These are phyloP conservation scores for Pseudogymnoascus destructans DNA, from an alignment of 2,329 filamentous ascomycete genomes.

Conservation along the genomic window DNA sequence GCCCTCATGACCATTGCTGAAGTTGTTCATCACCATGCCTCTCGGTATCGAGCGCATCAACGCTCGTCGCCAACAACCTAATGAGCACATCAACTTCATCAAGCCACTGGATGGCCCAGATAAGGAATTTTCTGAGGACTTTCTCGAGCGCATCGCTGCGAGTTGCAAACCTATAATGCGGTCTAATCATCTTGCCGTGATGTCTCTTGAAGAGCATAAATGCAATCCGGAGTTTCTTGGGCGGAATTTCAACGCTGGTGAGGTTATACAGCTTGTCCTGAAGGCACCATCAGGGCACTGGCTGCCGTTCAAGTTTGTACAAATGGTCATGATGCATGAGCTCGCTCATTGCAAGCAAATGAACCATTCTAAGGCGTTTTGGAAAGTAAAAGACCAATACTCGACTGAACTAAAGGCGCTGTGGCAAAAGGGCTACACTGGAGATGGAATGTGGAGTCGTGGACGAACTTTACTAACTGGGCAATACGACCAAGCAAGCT, in stretches of 20 bases:
- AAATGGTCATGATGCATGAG: slow-evolving; percentile 89
- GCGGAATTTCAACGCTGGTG: slow-evolving; percentile 81
- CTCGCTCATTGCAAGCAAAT: slow-evolving; percentile 81
- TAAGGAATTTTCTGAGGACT: slow-evolving; percentile 51
- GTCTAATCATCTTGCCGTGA: slow-evolving; percentile 49
- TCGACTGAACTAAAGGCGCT: slow-evolving; percentile 56
- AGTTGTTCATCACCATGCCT: slow-evolving; percentile 42
- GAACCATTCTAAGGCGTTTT: slow-evolving; percentile 76
- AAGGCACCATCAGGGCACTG: slow-evolving; percentile 53
- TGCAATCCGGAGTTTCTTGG: slow-evolving; percentile 79
- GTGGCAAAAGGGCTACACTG: slow-evolving; percentile 59
- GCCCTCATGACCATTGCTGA: not conserved
- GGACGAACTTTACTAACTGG: slow-evolving; percentile 51
- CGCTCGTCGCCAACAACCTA: slow-evolving; percentile 59
- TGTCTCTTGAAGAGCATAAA: slow-evolving; percentile 66
- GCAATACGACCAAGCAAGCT: slow-evolving; percentile 41
- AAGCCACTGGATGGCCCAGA: slow-evolving; percentile 58
- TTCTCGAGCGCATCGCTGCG: slow-evolving; percentile 64
- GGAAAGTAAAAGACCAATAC: slow-evolving; percentile 63
- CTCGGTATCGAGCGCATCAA: slow-evolving; percentile 70
- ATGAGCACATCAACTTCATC: slow-evolving; percentile 72
- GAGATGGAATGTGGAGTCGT: slow-evolving; percentile 72
- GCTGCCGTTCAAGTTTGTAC: slow-evolving; percentile 72
- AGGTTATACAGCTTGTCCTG: slow-evolving; percentile 75
- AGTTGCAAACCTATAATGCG: slow-evolving; percentile 66